These are phyloP conservation scores for Tolypocladium paradoxum DNA, from an alignment of 2,329 filamentous ascomycete species.

Conservation along the genomic window DNA sequence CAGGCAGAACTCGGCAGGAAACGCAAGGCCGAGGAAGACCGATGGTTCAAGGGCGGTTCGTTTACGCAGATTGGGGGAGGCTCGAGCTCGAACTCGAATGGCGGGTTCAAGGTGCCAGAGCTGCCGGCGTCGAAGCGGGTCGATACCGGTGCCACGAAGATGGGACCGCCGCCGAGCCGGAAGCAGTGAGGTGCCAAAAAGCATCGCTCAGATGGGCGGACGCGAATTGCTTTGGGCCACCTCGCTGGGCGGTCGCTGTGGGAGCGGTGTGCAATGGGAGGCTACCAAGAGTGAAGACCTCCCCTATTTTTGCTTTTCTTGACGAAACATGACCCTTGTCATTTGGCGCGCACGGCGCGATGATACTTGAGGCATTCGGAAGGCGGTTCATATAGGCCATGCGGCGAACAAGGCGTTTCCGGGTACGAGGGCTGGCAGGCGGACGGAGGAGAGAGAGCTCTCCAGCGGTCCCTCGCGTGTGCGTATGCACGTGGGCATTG, in stretches of 20 bases:
- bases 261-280: background rate
- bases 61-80: constrained; percentile 73
- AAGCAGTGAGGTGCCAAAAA: background rate
- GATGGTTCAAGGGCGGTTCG: constrained; percentile 95
- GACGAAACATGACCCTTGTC: background rate
- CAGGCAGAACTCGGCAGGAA: constrained; percentile 82
- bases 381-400: background rate
- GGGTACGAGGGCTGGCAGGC: background rate
- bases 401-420: constrained; percentile 2
- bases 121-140: constrained; percentile 65
- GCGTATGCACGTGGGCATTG: background rate
- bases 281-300: background rate
- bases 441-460: background rate
- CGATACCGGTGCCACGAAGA: constrained; percentile 23
- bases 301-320: background rate
- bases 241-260: background rate
- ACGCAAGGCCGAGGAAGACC: constrained; percentile 85
- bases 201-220: no score
- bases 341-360: background rate
- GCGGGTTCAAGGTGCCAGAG: constrained; percentile 73
- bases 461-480: background rate
- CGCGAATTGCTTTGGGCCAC: background rate
- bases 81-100: constrained; percentile 30
- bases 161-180: constrained; percentile 23
- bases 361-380: background rate